These are phyloP conservation scores for Verticillium klebahnii DNA, from an alignment of 2,329 filamentous ascomycete genomes.

Conservation along the genomic window DNA sequence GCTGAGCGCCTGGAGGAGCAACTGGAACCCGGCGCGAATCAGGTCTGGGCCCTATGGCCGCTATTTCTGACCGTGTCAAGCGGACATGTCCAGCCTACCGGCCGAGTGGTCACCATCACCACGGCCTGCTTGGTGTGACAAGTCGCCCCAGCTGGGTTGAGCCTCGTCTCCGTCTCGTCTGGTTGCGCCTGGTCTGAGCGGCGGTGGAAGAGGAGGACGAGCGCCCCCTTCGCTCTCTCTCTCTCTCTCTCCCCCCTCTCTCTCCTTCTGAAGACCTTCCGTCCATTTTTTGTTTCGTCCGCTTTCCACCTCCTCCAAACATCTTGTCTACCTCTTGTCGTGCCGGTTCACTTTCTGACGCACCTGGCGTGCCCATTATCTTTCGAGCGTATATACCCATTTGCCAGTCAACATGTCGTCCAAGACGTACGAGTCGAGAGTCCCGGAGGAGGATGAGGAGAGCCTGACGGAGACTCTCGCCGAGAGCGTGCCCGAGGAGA, in stretches of 20 bases:
- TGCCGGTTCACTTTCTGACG: not conserved
- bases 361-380: conserved; percentile 10
- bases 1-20: not conserved
- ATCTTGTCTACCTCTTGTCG: not conserved
- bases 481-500: not conserved
- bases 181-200: not conserved
- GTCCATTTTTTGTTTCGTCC: not conserved
- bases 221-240: not conserved
- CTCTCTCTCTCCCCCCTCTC: too few relatives aligned
- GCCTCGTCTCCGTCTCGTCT: not conserved
- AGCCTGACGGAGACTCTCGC: conserved; percentile 11
- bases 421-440: conserved; percentile 10
- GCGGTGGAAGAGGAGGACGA: not conserved
- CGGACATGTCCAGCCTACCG: not conserved
- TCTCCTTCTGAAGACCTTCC: not conserved
- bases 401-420: conserved; percentile 8
- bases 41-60: not conserved
- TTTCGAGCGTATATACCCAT: not conserved
- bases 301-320: not conserved
- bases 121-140: not conserved
- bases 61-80: not conserved
- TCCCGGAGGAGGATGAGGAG: conserved; percentile 16
- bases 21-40: not conserved
- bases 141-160: too few relatives aligned
- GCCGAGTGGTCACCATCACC: not conserved